Conservation (phyloP, 1,139 yeast species). For the Pichia sp. region DNA sequence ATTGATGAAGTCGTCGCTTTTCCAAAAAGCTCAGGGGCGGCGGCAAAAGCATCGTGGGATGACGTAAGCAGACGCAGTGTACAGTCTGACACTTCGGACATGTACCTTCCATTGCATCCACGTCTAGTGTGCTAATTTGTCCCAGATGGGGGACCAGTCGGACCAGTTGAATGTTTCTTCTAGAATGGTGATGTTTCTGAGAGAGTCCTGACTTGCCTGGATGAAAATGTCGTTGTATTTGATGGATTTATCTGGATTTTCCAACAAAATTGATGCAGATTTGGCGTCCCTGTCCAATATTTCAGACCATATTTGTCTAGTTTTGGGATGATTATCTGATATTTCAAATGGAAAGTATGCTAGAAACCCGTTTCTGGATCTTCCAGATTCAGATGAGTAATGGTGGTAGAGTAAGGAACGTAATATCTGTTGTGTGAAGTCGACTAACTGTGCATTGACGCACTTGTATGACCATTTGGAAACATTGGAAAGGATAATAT, state of each 20-base stretch:
- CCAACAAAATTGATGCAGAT: not conserved
- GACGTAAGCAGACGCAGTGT: too few species aligned
- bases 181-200: conserved; percentile 47
- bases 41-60: too few species aligned
- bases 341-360: conserved; percentile 4
- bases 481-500: conserved; percentile 9
- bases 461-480: conserved; percentile 20
- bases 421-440: conserved; percentile 51
- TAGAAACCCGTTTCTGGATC: not conserved
- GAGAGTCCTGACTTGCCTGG: conserved; percentile 51
- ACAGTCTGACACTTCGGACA: too few species aligned
- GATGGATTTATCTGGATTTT: conserved; percentile 25
- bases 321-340: not conserved
- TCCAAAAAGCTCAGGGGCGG: too few species aligned
- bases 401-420: conserved; percentile 41
- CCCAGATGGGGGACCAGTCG: not conserved
- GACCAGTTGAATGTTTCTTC: conserved; percentile 31
- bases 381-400: not conserved
- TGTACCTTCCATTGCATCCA: too few species aligned
- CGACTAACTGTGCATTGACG: conserved; percentile 31
- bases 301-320: not conserved
- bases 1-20: too few species aligned
- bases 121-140: too few species aligned
- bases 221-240: conserved; percentile 39
- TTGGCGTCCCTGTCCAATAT: not conserved